Conservation (phyloP, 148 eudicot species). For the Arctostaphylos glauca region DNA sequence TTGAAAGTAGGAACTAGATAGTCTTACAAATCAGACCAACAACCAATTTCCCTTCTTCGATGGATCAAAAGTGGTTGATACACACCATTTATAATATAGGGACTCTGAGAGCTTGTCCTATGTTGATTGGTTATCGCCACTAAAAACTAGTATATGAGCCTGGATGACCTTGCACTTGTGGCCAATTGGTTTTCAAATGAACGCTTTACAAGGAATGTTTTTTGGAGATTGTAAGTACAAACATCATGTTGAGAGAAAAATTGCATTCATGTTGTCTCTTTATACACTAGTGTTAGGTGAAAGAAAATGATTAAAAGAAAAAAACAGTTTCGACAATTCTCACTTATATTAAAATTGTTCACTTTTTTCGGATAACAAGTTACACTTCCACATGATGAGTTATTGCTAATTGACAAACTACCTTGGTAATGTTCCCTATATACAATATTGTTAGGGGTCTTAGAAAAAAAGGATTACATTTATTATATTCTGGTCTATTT, state of each 20-base stretch:
- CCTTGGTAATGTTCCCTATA: too few species aligned
- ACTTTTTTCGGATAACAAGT: not conserved
- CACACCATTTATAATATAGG: not conserved
- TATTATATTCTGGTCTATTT: not conserved
- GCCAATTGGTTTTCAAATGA: not conserved
- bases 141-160: not conserved
- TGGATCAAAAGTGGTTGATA: not conserved
- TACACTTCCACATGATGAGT: too few species aligned
- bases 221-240: not conserved
- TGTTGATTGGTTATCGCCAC: not conserved
- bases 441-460: too few species aligned
- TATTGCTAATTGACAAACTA: not conserved
- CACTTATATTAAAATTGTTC: not conserved
- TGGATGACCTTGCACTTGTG: not conserved
- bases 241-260: not conserved
- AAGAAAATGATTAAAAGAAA: not conserved
- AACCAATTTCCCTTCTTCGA: not conserved
- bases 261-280: not conserved
- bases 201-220: not conserved
- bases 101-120: not conserved
- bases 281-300: not conserved
- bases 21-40: not conserved
- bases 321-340: not conserved
- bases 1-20: too few species aligned
- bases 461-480: not conserved